A percentile compares a stretch with the other conserved stretches of the same genome.
Conservation (phyloP, 2,329 filamentous ascomycete genomes). For the Pestalotiopsis sp. region DNA sequence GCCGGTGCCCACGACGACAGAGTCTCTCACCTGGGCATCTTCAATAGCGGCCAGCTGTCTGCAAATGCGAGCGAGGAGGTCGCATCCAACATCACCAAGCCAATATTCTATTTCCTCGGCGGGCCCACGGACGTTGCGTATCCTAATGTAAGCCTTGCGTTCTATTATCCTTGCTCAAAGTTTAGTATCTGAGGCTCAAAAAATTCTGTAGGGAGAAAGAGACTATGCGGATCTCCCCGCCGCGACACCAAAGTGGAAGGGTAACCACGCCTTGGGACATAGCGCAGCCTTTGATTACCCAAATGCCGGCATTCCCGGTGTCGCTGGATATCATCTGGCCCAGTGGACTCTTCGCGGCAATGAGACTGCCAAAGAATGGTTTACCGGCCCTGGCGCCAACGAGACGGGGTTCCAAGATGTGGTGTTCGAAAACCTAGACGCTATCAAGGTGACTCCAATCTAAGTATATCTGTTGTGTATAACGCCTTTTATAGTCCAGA, state of each 20-base stretch:
- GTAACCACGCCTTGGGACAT: slow-evolving; percentile 23
- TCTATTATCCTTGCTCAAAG: neutral
- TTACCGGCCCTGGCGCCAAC: slow-evolving; percentile 3
- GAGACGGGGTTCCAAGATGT: neutral
- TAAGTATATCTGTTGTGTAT: slow-evolving; percentile 23
- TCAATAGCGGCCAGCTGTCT: slow-evolving; percentile 24
- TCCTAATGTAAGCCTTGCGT: slow-evolving; percentile 16
- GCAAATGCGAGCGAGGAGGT: slow-evolving; percentile 13
- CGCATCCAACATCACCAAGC: slow-evolving; percentile 17
- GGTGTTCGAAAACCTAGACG: neutral
- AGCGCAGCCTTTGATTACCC: slow-evolving; percentile 22
- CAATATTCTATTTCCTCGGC: slow-evolving; percentile 23
- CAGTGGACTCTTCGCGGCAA: slow-evolving; percentile 15
- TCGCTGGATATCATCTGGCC: slow-evolving; percentile 15
- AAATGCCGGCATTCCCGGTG: slow-evolving; percentile 22
- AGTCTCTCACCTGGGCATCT: slow-evolving; percentile 22
- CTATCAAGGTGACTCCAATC: slow-evolving; percentile 26
- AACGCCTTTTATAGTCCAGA: neutral
- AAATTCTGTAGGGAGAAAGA: slow-evolving; percentile 17
- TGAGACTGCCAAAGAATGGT: slow-evolving; percentile 8
- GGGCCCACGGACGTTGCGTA: slow-evolving; percentile 24
- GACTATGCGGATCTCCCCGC: slow-evolving; percentile 19
- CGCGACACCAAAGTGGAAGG: slow-evolving; percentile 22
- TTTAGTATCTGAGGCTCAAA: neutral
- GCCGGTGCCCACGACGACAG: slow-evolving; percentile 22